Conservation (phyloP, 129 eudicot species). For the Glebionis coronaria region DNA sequence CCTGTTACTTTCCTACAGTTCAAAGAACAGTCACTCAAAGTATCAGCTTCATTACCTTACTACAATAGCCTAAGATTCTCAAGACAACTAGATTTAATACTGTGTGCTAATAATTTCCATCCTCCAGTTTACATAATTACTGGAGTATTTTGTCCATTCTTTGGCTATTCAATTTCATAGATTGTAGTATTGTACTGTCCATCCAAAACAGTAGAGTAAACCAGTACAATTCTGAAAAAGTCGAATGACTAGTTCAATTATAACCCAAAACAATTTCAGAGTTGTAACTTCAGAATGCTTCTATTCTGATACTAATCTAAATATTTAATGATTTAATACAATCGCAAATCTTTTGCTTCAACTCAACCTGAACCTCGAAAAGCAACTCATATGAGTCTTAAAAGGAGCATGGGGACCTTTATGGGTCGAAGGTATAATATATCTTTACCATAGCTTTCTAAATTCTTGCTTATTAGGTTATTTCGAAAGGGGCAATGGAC, state of each 20-base stretch:
- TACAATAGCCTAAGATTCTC: neutral
- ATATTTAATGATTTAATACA: neutral
- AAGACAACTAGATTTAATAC: neutral
- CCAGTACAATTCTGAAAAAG: too few species aligned
- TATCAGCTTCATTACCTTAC: neutral
- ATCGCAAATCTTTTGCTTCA: neutral
- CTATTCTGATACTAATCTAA: neutral
- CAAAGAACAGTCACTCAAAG: slow-evolving; percentile 1
- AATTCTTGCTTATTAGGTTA: too few species aligned
- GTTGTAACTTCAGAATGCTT: neutral
- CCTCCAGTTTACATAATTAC: neutral
- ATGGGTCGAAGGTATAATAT: neutral
- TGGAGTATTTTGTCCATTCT: neutral
- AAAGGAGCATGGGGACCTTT: neutral
- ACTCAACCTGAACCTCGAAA: slow-evolving; percentile 9
- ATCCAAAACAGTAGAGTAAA: too few species aligned
- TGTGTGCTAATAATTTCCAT: neutral
- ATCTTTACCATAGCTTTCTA: neutral
- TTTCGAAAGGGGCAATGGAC: too few species aligned
- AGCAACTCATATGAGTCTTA: neutral
- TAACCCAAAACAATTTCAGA: too few species aligned
- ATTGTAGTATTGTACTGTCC: too few species aligned
- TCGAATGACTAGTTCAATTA: too few species aligned
- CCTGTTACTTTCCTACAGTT: neutral
- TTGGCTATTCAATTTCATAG: neutral